Evolutionary conservation across 176 grass and related monocot genomes (phyloP).

Genomic region (Ananas comosus): DNA sequence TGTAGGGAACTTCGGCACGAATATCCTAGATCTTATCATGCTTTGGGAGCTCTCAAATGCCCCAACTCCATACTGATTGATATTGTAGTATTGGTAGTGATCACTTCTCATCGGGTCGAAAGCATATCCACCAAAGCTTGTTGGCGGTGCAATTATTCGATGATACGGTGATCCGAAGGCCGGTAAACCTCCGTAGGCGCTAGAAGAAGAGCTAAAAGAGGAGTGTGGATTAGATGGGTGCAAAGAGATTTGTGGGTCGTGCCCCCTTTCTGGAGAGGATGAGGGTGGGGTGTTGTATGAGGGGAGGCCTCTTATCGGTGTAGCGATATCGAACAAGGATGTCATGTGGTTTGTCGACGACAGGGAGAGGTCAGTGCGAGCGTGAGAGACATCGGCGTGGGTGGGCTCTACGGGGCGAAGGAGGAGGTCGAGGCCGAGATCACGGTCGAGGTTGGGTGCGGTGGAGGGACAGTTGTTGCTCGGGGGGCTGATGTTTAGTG

Average conservation of each 20-base stretch:
- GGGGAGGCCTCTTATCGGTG: slow-evolving; percentile 77
- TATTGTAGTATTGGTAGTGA: slow-evolving; percentile 32
- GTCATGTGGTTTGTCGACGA: slow-evolving; percentile 23
- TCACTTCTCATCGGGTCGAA: slow-evolving; percentile 39
- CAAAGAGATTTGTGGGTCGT: slow-evolving; percentile 24
- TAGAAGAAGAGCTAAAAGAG: slow-evolving; percentile 29
- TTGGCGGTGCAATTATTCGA: slow-evolving; percentile 55
- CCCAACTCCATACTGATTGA: slow-evolving; percentile 39
- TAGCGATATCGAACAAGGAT: neutral
- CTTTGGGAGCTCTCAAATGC: neutral
- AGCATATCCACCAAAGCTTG: slow-evolving; percentile 67
- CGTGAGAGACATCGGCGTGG: slow-evolving; percentile 20
- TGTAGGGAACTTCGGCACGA: slow-evolving; percentile 71
- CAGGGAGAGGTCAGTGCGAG: slow-evolving; percentile 74
- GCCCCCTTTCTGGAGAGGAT: slow-evolving; percentile 32
- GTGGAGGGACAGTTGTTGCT: slow-evolving; percentile 20
- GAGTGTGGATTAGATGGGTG: slow-evolving; percentile 28
- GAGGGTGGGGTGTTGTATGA: slow-evolving; percentile 48
- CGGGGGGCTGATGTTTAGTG: slow-evolving; percentile 83
- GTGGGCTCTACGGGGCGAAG: neutral
- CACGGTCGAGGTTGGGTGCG: neutral
- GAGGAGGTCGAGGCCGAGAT: too few species aligned
- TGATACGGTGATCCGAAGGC: slow-evolving; percentile 33
- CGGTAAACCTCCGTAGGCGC: slow-evolving; percentile 16
- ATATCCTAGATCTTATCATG: slow-evolving; percentile 38